Percentiles rank a stretch among this genome's conserved stretches.
These are phyloP conservation scores for Miamiensis avidus DNA, from an alignment of 169 alveolate genomes.

Conservation along the genomic window DNA sequence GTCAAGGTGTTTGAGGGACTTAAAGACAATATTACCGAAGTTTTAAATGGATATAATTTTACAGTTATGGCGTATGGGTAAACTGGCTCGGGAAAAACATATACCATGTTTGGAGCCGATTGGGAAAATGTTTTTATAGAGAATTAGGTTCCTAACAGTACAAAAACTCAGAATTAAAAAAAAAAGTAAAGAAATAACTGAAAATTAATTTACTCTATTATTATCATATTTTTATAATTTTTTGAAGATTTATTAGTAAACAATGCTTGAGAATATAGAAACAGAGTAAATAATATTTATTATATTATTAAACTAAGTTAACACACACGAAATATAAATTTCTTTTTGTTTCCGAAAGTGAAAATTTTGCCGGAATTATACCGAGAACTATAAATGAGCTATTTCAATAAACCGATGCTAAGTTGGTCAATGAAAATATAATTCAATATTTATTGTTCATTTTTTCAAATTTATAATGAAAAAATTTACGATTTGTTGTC, in stretches of 20 bases:
- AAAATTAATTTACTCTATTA: background rate
- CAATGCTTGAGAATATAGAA: conserved; percentile 31
- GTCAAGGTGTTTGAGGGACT: conserved; percentile 48
- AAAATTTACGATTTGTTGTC: conserved; percentile 67
- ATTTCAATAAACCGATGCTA: conserved; percentile 31
- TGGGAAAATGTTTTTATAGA: conserved; percentile 46
- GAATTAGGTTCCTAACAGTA: too few species aligned
- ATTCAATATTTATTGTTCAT: conserved; percentile 60
- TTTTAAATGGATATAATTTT: conserved; percentile 65
- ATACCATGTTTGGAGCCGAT: conserved; percentile 74
- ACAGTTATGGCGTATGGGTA: conserved; percentile 77
- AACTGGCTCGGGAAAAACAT: conserved; percentile 80
- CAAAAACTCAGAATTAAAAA: conserved; percentile 3
- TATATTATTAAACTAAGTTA: too few species aligned
- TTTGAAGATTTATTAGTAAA: conserved; percentile 16
- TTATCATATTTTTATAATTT: too few species aligned
- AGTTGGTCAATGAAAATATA: background rate
- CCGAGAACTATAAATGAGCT: conserved; percentile 71
- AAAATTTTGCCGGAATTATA: conserved; percentile 66
- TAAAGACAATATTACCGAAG: conserved; percentile 22
- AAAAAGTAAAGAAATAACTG: background rate
- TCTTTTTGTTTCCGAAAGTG: background rate
- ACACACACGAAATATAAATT: too few species aligned
- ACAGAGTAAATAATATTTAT: too few species aligned
- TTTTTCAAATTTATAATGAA: conserved; percentile 82